A percentile compares a stretch with the other conserved stretches of the same genome.
These are phyloP conservation scores for Allium cepa DNA, from an alignment of 106 monocot genomes.

Conservation along the genomic window DNA sequence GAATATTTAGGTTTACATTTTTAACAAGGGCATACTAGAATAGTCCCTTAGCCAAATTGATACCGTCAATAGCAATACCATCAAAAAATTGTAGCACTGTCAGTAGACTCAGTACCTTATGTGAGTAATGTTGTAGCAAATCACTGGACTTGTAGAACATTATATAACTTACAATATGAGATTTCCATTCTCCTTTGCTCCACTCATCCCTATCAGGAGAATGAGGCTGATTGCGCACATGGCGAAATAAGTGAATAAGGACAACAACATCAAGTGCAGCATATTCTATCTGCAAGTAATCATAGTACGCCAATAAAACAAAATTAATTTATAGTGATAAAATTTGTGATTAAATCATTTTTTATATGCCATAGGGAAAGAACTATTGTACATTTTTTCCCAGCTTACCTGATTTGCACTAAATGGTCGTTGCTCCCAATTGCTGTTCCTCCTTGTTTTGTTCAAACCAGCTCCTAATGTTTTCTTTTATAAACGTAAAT, in stretches of 20 bases:
- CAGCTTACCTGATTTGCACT: conserved; percentile 73
- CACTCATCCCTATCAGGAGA: conserved; percentile 14
- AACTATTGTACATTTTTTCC: neutral
- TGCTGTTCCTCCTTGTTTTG: conserved; percentile 95
- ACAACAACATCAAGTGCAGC: conserved; percentile 95
- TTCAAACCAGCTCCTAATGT: conserved; percentile 91
- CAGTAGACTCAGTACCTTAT: no score
- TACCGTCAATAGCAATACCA: no score
- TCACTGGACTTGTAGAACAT: neutral
- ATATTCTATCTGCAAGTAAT: conserved; percentile 72
- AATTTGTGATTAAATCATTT: no score
- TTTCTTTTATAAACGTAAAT: conserved; percentile 35
- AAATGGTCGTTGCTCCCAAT: conserved; percentile 93
- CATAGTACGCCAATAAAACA: no score
- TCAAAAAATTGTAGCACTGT: no score
- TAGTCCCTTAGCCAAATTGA: no score
- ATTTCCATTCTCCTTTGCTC: conserved; percentile 75
- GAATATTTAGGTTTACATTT: no score
- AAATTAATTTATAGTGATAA: no score
- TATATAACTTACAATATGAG: conserved; percentile 62
- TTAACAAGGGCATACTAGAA: no score
- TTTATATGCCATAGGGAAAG: no score
- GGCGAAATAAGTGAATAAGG: conserved; percentile 80
- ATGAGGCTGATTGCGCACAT: conserved; percentile 34
- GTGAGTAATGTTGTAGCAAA: no score